These are phyloP conservation scores for Xylogone sp. DNA, from an alignment of 2,329 filamentous ascomycete species.

Conservation along the genomic window DNA sequence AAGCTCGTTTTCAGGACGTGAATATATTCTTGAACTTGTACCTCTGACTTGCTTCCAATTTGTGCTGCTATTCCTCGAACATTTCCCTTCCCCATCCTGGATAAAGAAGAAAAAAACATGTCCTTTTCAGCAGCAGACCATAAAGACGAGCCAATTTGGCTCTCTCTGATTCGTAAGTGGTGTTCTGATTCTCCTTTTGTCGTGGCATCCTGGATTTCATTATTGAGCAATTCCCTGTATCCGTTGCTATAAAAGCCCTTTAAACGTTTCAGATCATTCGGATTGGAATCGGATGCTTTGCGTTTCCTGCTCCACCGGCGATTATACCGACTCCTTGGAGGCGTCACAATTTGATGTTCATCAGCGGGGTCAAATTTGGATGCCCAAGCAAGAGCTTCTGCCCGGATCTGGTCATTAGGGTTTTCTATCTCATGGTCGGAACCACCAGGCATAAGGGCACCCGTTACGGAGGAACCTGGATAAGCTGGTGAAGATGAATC, in stretches of 20 bases:
- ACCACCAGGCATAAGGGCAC: not conserved
- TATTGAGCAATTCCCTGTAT: constrained; percentile 50
- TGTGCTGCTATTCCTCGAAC: constrained; percentile 56
- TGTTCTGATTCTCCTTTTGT: constrained; percentile 21
- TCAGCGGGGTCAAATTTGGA: constrained; percentile 20
- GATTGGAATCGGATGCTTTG: constrained; percentile 11
- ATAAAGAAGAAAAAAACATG: constrained; percentile 62
- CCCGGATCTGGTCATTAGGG: constrained; percentile 7
- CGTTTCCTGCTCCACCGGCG: constrained; percentile 14
- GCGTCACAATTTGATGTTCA: constrained; percentile 17
- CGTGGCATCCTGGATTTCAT: constrained; percentile 52
- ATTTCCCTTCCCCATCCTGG: constrained; percentile 60
- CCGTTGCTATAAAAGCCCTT: constrained; percentile 42
- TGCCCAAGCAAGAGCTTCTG: constrained; percentile 20
- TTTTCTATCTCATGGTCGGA: not conserved
- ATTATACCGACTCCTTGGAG: constrained; percentile 10
- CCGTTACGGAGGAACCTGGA: not conserved
- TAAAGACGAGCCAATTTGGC: constrained; percentile 63
- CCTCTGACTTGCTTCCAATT: constrained; percentile 66
- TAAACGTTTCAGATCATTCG: constrained; percentile 25
- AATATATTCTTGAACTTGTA: constrained; percentile 72
- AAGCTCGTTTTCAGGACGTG: constrained; percentile 43
- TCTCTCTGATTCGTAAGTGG: constrained; percentile 31
- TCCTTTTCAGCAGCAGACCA: constrained; percentile 74
- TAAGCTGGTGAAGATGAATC: not conserved